These are phyloP conservation scores for Irpex sp. DNA, from an alignment of 1,284 basidiomycete genomes.

Conservation along the genomic window DNA sequence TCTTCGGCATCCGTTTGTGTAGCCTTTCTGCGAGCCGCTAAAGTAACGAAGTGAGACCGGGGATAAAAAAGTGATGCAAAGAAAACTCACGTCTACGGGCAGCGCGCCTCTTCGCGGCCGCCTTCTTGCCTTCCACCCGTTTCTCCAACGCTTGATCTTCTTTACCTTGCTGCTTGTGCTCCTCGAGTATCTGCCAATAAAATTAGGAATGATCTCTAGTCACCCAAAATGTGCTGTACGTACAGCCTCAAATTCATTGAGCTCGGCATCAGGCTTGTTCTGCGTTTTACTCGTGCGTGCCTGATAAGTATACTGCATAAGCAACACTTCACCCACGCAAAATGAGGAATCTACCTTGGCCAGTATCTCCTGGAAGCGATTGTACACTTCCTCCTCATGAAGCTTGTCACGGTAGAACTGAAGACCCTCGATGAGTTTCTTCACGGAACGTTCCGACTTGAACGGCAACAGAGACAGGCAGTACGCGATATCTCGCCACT, in stretches of 20 bases:
- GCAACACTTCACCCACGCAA: neutral
- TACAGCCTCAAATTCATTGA: conserved; percentile 87
- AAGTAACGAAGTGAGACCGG: neutral
- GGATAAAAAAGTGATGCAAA: conserved; percentile 1
- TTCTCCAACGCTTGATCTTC: conserved; percentile 90
- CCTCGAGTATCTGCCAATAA: conserved; percentile 68
- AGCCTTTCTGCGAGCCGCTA: conserved; percentile 22
- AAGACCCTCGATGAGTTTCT: conserved; percentile 92
- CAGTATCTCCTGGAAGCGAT: conserved; percentile 87
- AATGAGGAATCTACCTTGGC: conserved; percentile 47
- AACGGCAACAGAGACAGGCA: conserved; percentile 93
- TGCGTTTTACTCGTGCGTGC: conserved; percentile 83
- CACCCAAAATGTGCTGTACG: conserved; percentile 19
- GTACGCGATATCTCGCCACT: conserved; percentile 97
- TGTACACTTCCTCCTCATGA: conserved; percentile 83
- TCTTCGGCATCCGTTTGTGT: conserved; percentile 15
- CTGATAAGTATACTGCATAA: conserved; percentile 29
- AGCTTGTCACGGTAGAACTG: conserved; percentile 95
- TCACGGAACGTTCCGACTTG: conserved; percentile 94
- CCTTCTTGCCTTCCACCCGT: conserved; percentile 77
- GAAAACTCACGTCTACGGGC: conserved; percentile 37
- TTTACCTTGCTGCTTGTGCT: conserved; percentile 80
- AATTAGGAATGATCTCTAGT: conserved; percentile 13
- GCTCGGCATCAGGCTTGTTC: conserved; percentile 84
- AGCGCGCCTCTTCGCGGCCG: conserved; percentile 69